Conservation (phyloP, 2,329 filamentous ascomycete species). For the Myriosclerotinia duriaeana region DNA sequence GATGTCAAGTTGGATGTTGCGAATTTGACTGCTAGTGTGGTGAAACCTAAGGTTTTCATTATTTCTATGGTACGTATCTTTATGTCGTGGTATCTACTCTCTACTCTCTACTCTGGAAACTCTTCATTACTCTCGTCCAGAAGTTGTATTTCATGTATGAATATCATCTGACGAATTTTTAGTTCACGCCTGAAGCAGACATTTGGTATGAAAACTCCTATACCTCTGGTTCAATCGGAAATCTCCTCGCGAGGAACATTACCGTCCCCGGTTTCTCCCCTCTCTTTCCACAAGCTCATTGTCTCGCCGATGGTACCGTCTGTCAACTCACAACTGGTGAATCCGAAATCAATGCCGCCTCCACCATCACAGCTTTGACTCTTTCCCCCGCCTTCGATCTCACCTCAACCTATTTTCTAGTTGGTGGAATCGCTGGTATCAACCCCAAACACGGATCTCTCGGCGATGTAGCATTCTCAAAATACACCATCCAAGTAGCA, state of each 20-base stretch:
- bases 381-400: conserved; percentile 64
- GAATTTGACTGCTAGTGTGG: neutral
- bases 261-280: conserved; percentile 63
- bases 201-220: conserved; percentile 59
- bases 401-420: conserved; percentile 65
- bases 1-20: conserved; percentile 8
- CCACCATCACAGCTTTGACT: conserved; percentile 62
- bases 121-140: neutral
- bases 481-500: conserved; percentile 71
- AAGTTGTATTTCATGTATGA: neutral
- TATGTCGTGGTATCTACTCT: neutral
- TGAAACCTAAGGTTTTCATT: conserved; percentile 58
- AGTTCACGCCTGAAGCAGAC: conserved; percentile 63
- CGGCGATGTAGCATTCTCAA: conserved; percentile 64
- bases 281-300: conserved; percentile 64
- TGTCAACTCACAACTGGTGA: conserved; percentile 71
- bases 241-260: conserved; percentile 58
- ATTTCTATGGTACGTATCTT: conserved; percentile 56
- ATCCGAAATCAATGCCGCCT: conserved; percentile 72
- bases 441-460: conserved; percentile 67
- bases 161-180: conserved; percentile 4
- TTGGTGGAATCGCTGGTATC: conserved; percentile 72
- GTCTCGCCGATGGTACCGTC: conserved; percentile 57
- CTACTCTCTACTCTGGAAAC: neutral
- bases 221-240: conserved; percentile 47